Evolutionary conservation across 768 basidiomycete genomes (phyloP), one percentile per base, ranked within the genome.

Genomic region (Naganishia vaughanmartiniae): DNA sequence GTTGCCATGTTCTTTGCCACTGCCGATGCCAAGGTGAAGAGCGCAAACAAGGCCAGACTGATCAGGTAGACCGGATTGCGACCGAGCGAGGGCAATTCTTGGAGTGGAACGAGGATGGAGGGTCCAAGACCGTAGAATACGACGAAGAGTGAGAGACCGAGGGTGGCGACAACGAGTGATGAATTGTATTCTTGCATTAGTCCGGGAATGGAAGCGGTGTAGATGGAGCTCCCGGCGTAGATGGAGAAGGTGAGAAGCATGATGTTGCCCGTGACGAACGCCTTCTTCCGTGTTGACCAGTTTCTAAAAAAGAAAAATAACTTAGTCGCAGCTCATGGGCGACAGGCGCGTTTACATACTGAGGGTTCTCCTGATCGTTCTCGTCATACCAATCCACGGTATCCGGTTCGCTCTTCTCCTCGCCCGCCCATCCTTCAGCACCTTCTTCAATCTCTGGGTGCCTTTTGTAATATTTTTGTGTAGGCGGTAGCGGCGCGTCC

Each of bases 131-230:
- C 66, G 53, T 67, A 69, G 42, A 58, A 69, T 24, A 72, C 68
- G 2, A 76, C 73, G 34, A 75, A 78, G 33, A 76, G 36, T 15
- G 76, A 73, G 30, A 78, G 70, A 15, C 77, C 77, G n/a, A 76
- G 67, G n/a, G 73, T 70, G 24, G 68, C 70, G 17, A 71, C 69
- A 15, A 67, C 63, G 5, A 68, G 42, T n/a, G 71, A 70, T 14
- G 75, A 71, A 26, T 70, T 54, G 65, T 77, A 78, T 28, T 70
- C 71, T 39, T 77, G 72, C 39, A 75, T 73, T 19, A 73, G 69
- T 17, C 69, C 67, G 45, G 71, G 70, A 30, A 74, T 71, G 3
- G 74, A 74, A 0, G 76, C 70, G 21, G 75, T 70, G 70, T 70
- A 70, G 57, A 69, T 74, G 1, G 73, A 57, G n/a, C 70, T 72